Conservation (phyloP, 2,329 filamentous ascomycete species). For the Didymella pomorum region DNA sequence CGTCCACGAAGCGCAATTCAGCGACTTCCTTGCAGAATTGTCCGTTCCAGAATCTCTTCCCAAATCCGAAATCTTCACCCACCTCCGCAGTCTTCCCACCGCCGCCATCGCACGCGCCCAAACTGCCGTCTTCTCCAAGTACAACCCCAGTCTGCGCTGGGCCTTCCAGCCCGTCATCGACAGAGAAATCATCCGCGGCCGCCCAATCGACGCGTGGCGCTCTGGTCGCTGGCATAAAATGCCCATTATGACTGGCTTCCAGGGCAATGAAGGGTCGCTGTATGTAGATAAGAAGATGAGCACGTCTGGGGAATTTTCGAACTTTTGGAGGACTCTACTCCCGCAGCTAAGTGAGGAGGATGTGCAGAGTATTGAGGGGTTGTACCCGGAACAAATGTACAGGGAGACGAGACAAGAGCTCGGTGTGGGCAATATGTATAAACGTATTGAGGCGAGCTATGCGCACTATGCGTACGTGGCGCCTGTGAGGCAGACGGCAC, state of each 20-base stretch:
- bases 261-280: slow-evolving; percentile 71
- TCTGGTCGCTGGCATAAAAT: slow-evolving; percentile 62
- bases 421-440: slow-evolving; percentile 49
- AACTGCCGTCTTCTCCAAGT: slow-evolving; percentile 55
- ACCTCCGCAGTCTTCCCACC: slow-evolving; percentile 52
- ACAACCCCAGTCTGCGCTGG: slow-evolving; percentile 58
- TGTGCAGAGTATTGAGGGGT: not conserved
- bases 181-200: slow-evolving; percentile 64
- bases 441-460: slow-evolving; percentile 67
- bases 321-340: slow-evolving; percentile 69
- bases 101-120: slow-evolving; percentile 52
- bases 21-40: slow-evolving; percentile 51
- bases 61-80: not conserved
- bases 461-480: slow-evolving; percentile 71
- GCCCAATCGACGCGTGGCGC: slow-evolving; percentile 68
- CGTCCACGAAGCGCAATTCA: slow-evolving; percentile 57
- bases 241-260: slow-evolving; percentile 74
- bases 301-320: slow-evolving; percentile 61
- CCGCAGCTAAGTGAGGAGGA: slow-evolving; percentile 51
- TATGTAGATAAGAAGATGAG: slow-evolving; percentile 66
- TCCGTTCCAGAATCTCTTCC: slow-evolving; percentile 39
- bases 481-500: slow-evolving; percentile 68
- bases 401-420: not conserved
- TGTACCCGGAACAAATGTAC: slow-evolving; percentile 1
- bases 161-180: slow-evolving; percentile 76